Evolutionary conservation across 352 stramenopile species (phyloP).

Genomic region (Pythium periplocum): DNA sequence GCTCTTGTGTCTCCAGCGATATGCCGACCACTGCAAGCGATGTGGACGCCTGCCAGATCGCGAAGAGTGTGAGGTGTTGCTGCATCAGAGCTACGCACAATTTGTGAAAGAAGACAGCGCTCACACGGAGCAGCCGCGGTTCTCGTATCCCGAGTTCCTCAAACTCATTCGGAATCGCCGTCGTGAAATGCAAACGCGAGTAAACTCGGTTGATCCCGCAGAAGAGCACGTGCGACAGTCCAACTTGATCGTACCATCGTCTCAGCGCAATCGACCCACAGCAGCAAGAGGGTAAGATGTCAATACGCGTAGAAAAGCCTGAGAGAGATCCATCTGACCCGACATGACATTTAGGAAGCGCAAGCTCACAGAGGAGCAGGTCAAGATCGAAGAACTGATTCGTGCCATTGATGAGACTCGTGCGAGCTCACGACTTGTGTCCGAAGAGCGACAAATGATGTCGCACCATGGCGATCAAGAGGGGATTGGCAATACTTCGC

Average conservation of each 20-base stretch:
- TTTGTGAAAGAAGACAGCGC: slow-evolving; percentile 49
- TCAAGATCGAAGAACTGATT: slow-evolving; percentile 56
- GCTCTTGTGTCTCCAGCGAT: slow-evolving; percentile 50
- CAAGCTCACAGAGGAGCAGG: slow-evolving; percentile 43
- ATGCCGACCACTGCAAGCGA: slow-evolving; percentile 34
- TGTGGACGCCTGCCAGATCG: slow-evolving; percentile 37
- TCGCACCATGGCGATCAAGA: too few species aligned
- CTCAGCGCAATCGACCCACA: too few species aligned
- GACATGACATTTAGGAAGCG: slow-evolving; percentile 21
- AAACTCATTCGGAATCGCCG: slow-evolving; percentile 68
- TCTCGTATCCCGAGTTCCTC: slow-evolving; percentile 52
- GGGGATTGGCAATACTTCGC: too few species aligned
- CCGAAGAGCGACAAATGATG: too few species aligned
- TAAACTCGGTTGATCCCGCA: slow-evolving; percentile 2
- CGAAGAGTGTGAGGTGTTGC: slow-evolving; percentile 36
- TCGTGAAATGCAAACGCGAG: slow-evolving; percentile 43
- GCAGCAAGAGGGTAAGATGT: too few species aligned
- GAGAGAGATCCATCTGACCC: too few species aligned
- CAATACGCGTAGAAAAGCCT: too few species aligned
- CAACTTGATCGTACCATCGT: too few species aligned
- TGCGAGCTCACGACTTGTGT: too few species aligned
- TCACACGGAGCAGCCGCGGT: slow-evolving; percentile 31
- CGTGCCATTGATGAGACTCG: slow-evolving; percentile 51
- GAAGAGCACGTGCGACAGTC: too few species aligned
- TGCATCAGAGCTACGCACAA: slow-evolving; percentile 47